phyloP scores from a whole-genome alignment of 306 rosid species.

The Prunus fruticosa region DNA sequence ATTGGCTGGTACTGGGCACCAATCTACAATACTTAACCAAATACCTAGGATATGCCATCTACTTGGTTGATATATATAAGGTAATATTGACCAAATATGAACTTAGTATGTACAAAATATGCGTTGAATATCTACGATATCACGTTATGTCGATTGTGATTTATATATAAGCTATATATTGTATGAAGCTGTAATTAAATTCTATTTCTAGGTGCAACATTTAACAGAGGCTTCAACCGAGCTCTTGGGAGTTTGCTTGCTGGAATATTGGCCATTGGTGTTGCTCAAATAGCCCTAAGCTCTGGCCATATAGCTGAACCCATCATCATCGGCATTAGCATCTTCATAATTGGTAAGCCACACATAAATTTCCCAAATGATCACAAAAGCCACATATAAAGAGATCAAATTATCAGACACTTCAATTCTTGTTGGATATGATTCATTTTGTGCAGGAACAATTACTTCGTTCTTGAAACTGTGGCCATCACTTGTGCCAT shows the following conservation, averaged over 20 bases:
- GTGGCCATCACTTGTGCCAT: slow-evolving; percentile 56
- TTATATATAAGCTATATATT: neutral
- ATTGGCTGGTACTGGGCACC: neutral
- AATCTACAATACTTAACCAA: neutral
- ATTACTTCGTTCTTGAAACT: slow-evolving; percentile 61
- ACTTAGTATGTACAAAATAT: neutral
- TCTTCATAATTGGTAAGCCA: slow-evolving; percentile 51
- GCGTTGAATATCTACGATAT: neutral
- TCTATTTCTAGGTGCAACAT: slow-evolving; percentile 55
- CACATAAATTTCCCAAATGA: neutral
- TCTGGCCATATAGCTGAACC: slow-evolving; percentile 54
- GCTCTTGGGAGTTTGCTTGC: slow-evolving; percentile 71
- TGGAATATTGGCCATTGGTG: slow-evolving; percentile 56
- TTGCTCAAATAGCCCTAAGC: slow-evolving; percentile 45
- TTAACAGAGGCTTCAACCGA: slow-evolving; percentile 66
- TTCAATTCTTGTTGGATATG: neutral
- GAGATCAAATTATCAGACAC: neutral
- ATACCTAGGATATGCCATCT: too few species aligned
- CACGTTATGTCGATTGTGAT: neutral
- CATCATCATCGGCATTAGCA: slow-evolving; percentile 57
- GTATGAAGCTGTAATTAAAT: too few species aligned
- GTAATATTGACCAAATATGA: too few species aligned
- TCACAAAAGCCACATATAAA: neutral
- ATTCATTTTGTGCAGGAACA: slow-evolving; percentile 33
- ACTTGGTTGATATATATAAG: too few species aligned